Conservation (phyloP, 2,329 filamentous ascomycete genomes). For the Penicillium sp. region DNA sequence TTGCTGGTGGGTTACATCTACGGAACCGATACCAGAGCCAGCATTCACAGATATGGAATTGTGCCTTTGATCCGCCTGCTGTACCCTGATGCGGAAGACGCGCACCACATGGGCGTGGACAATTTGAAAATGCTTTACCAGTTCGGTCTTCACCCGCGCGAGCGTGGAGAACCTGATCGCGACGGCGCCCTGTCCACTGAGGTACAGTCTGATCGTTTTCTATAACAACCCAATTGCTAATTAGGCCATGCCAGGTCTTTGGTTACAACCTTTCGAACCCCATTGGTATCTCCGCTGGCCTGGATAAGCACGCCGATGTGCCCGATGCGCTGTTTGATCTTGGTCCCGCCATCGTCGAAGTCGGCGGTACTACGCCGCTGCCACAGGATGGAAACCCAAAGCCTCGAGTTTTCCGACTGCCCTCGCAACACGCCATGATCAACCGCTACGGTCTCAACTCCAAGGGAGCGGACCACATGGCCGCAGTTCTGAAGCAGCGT, state of each 20-base stretch:
- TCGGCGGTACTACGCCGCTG: slow-evolving; percentile 85
- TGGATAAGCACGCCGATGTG: slow-evolving; percentile 92
- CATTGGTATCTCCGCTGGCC: slow-evolving; percentile 89
- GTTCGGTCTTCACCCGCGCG: slow-evolving; percentile 76
- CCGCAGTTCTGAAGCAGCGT: slow-evolving; percentile 73
- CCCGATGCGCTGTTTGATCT: slow-evolving; percentile 81
- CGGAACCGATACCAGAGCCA: slow-evolving; percentile 72
- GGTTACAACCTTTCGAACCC: slow-evolving; percentile 78
- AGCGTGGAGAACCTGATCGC: slow-evolving; percentile 65
- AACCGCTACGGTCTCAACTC: slow-evolving; percentile 97
- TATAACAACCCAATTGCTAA: background rate
- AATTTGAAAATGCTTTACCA: slow-evolving; percentile 71
- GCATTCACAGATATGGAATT: slow-evolving; percentile 66
- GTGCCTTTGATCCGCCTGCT: slow-evolving; percentile 48
- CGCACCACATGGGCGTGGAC: slow-evolving; percentile 77
- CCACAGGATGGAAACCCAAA: slow-evolving; percentile 85
- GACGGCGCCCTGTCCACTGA: slow-evolving; percentile 58
- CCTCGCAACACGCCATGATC: slow-evolving; percentile 81
- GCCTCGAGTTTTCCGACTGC: slow-evolving; percentile 84
- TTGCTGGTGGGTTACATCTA: slow-evolving; percentile 62
- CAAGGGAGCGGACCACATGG: slow-evolving; percentile 83
- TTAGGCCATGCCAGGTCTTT: slow-evolving; percentile 59
- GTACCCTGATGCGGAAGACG: slow-evolving; percentile 68
- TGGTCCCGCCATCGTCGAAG: slow-evolving; percentile 84
- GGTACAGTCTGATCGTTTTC: slow-evolving; percentile 15